Evolutionary conservation across 2,329 filamentous ascomycete species (phyloP), one percentile per base, ranked within the genome.

Genomic region (Sarocladium oryzae): DNA sequence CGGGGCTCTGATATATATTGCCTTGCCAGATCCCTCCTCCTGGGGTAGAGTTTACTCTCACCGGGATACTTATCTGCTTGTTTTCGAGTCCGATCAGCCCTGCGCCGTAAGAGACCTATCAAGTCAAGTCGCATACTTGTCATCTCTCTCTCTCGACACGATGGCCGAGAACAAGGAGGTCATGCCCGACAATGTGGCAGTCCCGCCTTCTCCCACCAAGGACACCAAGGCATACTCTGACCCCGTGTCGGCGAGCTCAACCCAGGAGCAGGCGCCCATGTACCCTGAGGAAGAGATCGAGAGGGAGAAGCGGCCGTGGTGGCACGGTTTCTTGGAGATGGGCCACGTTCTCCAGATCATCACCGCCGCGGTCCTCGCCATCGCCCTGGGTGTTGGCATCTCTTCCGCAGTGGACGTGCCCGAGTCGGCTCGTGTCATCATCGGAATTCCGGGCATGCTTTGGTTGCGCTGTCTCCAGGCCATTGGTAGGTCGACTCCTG

Each of bases 321-420:
- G 67, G 49, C 62, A 67, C 50, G 69, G 69, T 1, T 52, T 51
- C 43, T 43, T 54, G 13, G 40, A 28, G 16, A 35, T 51, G 26
- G 75, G 73, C 5, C 74, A 71, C 1, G 73, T 73, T 23, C 57
- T 71, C 40, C 76, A 78, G 56, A 78, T 78, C 54, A 68, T 79
- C 56, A 58, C 65, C 26, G 73, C 74, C 1, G 76, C 76, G 11
- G 49, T 69, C 1, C 32, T 76, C n/a, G 46, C 73, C 28, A 72
- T 79, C 26, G 70, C 61, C 9, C 77, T 79, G 35, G 76, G 75
- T 35, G 51, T 79, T 49, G 63, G 66, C 6, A 68, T 78, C 2
- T 69, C 69, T 9, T 63, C 68, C 0, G 66, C 66, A 4, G 70
- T 72, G 8, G 66, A 70, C 0, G 65, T 78, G 2, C 74, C 73